Evolutionary conservation across 2,329 filamentous ascomycete genomes (phyloP), one percentile per base, ranked within the genome.

Genomic region (Neoarthrinium moseri): DNA sequence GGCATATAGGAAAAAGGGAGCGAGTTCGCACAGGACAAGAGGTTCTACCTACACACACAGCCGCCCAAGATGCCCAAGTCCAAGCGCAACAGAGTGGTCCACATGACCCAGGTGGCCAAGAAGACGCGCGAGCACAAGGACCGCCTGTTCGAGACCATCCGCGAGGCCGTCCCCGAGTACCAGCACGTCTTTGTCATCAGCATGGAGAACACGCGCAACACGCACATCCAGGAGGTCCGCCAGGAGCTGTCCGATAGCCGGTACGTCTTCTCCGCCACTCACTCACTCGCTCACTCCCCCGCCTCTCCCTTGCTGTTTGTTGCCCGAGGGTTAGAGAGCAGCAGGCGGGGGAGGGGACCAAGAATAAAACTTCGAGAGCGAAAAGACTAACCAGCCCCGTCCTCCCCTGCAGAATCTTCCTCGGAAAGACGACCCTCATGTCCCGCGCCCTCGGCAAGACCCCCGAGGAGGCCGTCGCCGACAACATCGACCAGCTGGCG

Each of bases 371-470:
- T n/a, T n/a, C n/a, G n/a, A n/a, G n/a, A n/a, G n/a, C n/a, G n/a
- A 42, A 23, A 45, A 42, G 41, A 32, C 52, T 60, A 51, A 62
- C 45, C 35, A 34, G n/a, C 30, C 18, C 6, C 15, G 26, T 47
- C 36, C 23, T 13, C 33, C 7, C n/a, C 10, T 12, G 38, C 59
- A 94, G 91, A 59, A 76, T 99, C 66, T 97, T 97, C 83, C 97
- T 96, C 71, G 94, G 92, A 73, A 99, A 97, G 77, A 97, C 92
- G 49, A 97, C 97, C 74, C 91, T 99, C 68, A 97, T 97, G 91
- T 85, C 89, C 59, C 92, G 94, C 72, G 91, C 94, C 47, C 86
- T 99, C 21, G 94, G 94, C 63, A 80, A 81, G 54, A 84, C 77
- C 44, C 78, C 84, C 56, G 86, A 88, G 62, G 87, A 89, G 60